phyloP scores from a whole-genome alignment of 306 rosid genomes.

The Casuarina cunninghamiana region DNA sequence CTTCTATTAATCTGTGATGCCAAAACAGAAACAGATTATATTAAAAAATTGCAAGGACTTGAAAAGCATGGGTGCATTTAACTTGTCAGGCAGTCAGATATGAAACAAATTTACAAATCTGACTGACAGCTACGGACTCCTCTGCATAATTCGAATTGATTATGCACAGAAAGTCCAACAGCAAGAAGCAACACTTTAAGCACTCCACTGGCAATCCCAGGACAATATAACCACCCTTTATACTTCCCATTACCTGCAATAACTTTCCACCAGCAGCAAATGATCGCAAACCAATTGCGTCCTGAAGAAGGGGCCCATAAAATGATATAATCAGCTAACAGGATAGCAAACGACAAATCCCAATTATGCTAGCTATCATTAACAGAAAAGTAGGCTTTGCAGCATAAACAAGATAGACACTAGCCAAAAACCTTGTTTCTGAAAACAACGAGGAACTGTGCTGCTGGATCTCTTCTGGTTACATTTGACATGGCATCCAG shows the following conservation, averaged over 20 bases:
- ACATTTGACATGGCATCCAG: constrained; percentile 76
- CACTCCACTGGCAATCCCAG: background rate
- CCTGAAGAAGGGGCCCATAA: constrained; percentile 52
- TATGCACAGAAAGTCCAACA: constrained; percentile 12
- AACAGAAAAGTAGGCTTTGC: constrained; percentile 19
- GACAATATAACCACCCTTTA: background rate
- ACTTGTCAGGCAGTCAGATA: constrained; percentile 13
- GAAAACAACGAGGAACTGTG: constrained; percentile 76
- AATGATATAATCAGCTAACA: constrained; percentile 32
- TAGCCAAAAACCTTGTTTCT: constrained; percentile 75
- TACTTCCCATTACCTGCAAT: constrained; percentile 64
- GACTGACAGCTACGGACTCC: constrained; percentile 14
- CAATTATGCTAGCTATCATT: constrained; percentile 20
- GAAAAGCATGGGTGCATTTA: constrained; percentile 18
- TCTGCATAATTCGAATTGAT: constrained; percentile 9
- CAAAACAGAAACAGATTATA: constrained; percentile 10
- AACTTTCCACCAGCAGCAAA: constrained; percentile 97
- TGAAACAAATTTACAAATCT: background rate
- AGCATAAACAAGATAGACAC: constrained; percentile 17
- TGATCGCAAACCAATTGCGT: constrained; percentile 89
- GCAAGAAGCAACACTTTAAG: background rate
- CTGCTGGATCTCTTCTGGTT: constrained; percentile 95
- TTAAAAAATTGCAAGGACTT: constrained; percentile 19
- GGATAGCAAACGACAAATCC: constrained; percentile 15
- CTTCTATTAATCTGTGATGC: constrained; percentile 83